Evolutionary conservation across 805 yeast genomes (phyloP).

Genomic region (Candida anglica): DNA sequence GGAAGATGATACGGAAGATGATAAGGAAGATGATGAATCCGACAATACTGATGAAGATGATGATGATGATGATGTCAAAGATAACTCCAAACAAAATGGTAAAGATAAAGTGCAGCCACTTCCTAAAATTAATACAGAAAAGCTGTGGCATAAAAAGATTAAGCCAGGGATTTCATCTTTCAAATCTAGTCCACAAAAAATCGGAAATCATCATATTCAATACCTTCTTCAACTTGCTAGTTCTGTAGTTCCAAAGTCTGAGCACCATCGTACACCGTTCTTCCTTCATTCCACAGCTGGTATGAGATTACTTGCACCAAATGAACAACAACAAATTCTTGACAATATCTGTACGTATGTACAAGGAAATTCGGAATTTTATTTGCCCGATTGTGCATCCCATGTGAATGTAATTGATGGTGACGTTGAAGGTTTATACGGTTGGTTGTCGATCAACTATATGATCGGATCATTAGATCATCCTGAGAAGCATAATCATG

Average conservation of each 20-base stretch:
- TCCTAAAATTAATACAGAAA: slow-evolving; percentile 30
- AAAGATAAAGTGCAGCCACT: slow-evolving; percentile 7
- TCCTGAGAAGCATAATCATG: slow-evolving; percentile 36
- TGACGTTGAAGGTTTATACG: slow-evolving; percentile 61
- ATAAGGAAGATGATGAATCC: slow-evolving; percentile 5
- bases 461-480: slow-evolving; percentile 42
- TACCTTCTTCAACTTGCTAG: slow-evolving; percentile 46
- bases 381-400: slow-evolving; percentile 55
- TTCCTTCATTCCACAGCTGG: slow-evolving; percentile 72
- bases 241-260: slow-evolving; percentile 54
- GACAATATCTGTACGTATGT: slow-evolving; percentile 49
- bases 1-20: too few species aligned
- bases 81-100: slow-evolving; percentile 6
- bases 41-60: slow-evolving; percentile 11
- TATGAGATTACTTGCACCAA: slow-evolving; percentile 53
- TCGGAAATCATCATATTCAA: slow-evolving; percentile 50
- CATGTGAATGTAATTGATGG: slow-evolving; percentile 63
- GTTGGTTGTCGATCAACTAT: slow-evolving; percentile 64
- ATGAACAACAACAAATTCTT: slow-evolving; percentile 44
- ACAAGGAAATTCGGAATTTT: slow-evolving; percentile 43
- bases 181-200: slow-evolving; percentile 41
- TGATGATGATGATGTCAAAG: slow-evolving; percentile 14
- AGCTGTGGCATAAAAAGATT: slow-evolving; percentile 48
- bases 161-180: slow-evolving; percentile 58
- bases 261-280: slow-evolving; percentile 60